Conservation (phyloP, 2,329 filamentous ascomycete genomes). For the Alternaria panax region DNA sequence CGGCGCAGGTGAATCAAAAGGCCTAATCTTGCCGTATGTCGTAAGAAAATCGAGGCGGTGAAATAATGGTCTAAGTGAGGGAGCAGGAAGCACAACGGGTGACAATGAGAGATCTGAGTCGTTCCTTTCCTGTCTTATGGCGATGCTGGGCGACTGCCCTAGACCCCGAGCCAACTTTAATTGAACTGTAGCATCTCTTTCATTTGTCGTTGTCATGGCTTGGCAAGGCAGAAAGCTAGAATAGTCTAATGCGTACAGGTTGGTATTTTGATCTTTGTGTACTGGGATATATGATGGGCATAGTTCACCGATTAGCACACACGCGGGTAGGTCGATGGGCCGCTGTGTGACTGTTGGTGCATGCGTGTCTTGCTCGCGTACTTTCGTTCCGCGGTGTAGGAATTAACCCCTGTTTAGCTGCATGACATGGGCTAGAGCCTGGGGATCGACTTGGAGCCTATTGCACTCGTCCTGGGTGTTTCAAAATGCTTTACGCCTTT, state of each 20-base stretch:
- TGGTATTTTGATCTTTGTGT: slow-evolving; percentile 9
- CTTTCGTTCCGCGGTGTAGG: slow-evolving; percentile 6
- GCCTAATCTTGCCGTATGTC: slow-evolving; percentile 9
- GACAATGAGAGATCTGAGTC: slow-evolving; percentile 20
- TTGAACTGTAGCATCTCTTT: slow-evolving; percentile 12
- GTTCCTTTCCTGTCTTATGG: slow-evolving; percentile 26
- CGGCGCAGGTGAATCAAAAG: slow-evolving; percentile 15
- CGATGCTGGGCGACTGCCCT: slow-evolving; percentile 13
- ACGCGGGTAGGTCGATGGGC: slow-evolving; percentile 4
- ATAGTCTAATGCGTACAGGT: slow-evolving; percentile 7
- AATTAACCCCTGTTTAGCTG: slow-evolving; percentile 10
- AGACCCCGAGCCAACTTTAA: slow-evolving; percentile 12
- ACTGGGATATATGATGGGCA: slow-evolving; percentile 7
- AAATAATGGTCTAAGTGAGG: slow-evolving; percentile 5
- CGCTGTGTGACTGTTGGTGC: slow-evolving; percentile 13
- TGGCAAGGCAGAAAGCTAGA: slow-evolving; percentile 22
- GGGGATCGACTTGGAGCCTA: slow-evolving; percentile 2
- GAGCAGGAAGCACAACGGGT: slow-evolving; percentile 11
- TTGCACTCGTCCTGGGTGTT: background rate
- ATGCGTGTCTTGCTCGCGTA: slow-evolving; percentile 17
- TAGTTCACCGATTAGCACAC: slow-evolving; percentile 10
- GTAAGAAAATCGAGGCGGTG: slow-evolving; percentile 21
- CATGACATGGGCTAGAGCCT: slow-evolving; percentile 9
- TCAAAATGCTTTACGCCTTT: background rate
- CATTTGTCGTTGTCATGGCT: slow-evolving; percentile 8